Conservation (phyloP, 2,329 filamentous ascomycete genomes). For the Kalaharituber pfeilii region DNA sequence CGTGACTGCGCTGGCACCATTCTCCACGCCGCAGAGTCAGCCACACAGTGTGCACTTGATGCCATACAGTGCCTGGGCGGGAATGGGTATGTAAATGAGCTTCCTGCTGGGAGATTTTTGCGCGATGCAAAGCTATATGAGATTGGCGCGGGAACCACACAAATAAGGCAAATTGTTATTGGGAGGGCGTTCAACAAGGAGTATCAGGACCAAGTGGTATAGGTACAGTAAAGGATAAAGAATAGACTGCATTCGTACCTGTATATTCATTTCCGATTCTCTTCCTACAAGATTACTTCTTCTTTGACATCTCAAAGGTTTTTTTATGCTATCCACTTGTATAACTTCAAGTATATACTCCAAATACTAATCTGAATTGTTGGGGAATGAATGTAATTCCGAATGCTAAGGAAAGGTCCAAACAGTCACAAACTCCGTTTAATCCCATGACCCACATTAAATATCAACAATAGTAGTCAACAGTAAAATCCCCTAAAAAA, state of each 20-base stretch:
- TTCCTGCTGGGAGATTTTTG: conserved; percentile 70
- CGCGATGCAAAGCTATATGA: conserved; percentile 74
- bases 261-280: too few species aligned
- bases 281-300: not conserved
- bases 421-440: not conserved
- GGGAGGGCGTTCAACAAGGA: conserved; percentile 82
- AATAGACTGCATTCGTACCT: not conserved
- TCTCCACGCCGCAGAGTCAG: conserved; percentile 77
- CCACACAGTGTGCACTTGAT: conserved; percentile 71
- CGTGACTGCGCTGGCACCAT: conserved; percentile 93
- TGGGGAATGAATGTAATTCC: not conserved
- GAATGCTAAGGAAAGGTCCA: not conserved
- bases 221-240: not conserved
- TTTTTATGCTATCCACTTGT: not conserved
- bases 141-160: conserved; percentile 90
- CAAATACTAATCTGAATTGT: not conserved
- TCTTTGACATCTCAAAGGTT: not conserved
- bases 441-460: too few species aligned
- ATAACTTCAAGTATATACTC: not conserved
- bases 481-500: too few species aligned
- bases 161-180: conserved; percentile 87
- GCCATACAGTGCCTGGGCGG: conserved; percentile 85
- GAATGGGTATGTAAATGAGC: conserved; percentile 92
- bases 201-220: conserved; percentile 26
- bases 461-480: too few species aligned